Evolutionary conservation across 2,329 filamentous ascomycete species (phyloP).

Genomic region (Myriangium duriaei): DNA sequence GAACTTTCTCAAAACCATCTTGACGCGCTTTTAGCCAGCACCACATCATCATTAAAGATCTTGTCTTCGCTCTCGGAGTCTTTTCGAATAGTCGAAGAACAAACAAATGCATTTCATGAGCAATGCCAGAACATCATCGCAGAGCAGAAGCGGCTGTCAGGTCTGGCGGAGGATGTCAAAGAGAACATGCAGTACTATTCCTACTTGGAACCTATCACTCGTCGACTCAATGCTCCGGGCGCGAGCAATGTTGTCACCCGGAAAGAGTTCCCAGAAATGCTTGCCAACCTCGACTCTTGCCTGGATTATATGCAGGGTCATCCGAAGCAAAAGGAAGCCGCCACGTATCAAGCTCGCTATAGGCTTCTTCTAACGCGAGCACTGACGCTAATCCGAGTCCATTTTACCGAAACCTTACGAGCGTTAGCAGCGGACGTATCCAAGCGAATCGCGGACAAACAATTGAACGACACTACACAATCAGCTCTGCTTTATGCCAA

Average conservation of each 20-base stretch:
- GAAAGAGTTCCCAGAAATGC: constrained; percentile 75
- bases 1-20: constrained; percentile 71
- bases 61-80: constrained; percentile 71
- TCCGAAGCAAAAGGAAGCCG: constrained; percentile 73
- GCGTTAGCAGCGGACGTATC: constrained; percentile 51
- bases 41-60: constrained; percentile 60
- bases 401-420: constrained; percentile 50
- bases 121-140: constrained; percentile 80
- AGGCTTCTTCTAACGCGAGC: constrained; percentile 62
- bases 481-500: constrained; percentile 60
- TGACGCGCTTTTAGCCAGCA: constrained; percentile 63
- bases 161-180: constrained; percentile 70
- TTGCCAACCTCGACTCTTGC: constrained; percentile 77
- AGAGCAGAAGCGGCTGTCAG: constrained; percentile 68
- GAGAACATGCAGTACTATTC: constrained; percentile 90
- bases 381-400: constrained; percentile 53
- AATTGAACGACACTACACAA: constrained; percentile 59
- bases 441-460: constrained; percentile 52
- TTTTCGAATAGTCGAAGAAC: constrained; percentile 74
- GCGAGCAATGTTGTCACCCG: constrained; percentile 75
- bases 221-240: constrained; percentile 81
- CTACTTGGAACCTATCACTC: constrained; percentile 81
- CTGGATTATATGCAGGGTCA: constrained; percentile 85
- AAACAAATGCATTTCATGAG: constrained; percentile 84
- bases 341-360: constrained; percentile 79